phyloP scores from a whole-genome alignment of 768 basidiomycete genomes.

The Panaeolus cyanescens region DNA sequence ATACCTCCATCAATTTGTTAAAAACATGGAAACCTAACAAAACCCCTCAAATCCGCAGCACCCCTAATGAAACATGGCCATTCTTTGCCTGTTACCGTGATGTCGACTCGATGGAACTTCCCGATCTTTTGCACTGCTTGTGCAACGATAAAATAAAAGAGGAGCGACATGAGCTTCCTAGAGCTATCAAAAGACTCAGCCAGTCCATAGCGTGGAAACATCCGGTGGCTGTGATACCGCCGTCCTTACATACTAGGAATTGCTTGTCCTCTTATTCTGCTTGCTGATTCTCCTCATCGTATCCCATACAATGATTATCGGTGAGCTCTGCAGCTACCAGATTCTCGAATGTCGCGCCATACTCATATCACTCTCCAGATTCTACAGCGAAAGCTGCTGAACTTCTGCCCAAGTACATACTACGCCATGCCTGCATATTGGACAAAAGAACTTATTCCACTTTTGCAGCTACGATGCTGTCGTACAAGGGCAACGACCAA shows the following conservation, averaged over 20 bases:
- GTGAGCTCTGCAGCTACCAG: not conserved
- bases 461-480: constrained; percentile 1
- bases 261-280: not conserved
- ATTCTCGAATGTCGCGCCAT: not conserved
- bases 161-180: not conserved
- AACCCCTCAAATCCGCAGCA: not conserved
- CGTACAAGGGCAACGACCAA: not conserved
- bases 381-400: constrained; percentile 1
- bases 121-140: not conserved
- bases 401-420: not conserved
- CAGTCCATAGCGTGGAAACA: constrained; percentile 1
- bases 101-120: not conserved
- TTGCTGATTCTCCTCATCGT: not conserved
- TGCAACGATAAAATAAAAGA: not conserved
- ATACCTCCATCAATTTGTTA: not conserved
- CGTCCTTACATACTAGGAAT: not conserved
- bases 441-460: not conserved
- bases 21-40: not conserved
- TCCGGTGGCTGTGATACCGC: not conserved
- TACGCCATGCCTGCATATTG: not conserved
- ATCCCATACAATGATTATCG: constrained; percentile 5
- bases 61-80: not conserved
- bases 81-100: not conserved
- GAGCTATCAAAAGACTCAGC: no score
- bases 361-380: not conserved